Conservation (phyloP, 108 stramenopile genomes). For the Cyclotella sp. region DNA sequence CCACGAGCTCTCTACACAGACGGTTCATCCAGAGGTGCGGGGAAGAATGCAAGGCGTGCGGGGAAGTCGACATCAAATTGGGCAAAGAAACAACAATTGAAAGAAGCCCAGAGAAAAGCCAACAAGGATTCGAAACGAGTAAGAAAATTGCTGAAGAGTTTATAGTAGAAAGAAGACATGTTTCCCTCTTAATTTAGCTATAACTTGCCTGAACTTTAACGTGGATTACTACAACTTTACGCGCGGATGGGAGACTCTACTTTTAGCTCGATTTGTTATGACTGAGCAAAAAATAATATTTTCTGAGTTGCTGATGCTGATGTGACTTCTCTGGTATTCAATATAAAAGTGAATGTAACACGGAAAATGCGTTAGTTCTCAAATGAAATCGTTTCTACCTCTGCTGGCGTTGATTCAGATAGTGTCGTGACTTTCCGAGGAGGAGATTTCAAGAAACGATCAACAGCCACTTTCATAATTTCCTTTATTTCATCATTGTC, state of each 20-base stretch:
- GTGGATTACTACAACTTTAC: neutral
- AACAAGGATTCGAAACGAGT: slow-evolving; percentile 33
- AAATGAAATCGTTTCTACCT: slow-evolving; percentile 3
- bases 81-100: slow-evolving; percentile 48
- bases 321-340: neutral
- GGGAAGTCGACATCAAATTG: slow-evolving; percentile 58
- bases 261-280: no score
- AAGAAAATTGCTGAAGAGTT: slow-evolving; percentile 35
- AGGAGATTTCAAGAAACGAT: slow-evolving; percentile 43
- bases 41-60: slow-evolving; percentile 51
- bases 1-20: slow-evolving; percentile 55
- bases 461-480: slow-evolving; percentile 38
- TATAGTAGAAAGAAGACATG: slow-evolving; percentile 1
- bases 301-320: no score
- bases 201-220: neutral
- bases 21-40: slow-evolving; percentile 47
- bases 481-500: slow-evolving; percentile 49
- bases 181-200: neutral
- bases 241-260: no score
- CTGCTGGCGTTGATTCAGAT: neutral
- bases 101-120: slow-evolving; percentile 14
- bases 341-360: neutral
- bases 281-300: no score
- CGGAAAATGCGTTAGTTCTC: neutral
- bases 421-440: neutral